Evolutionary conservation across 345 rosid genomes (phyloP).

Genomic region (Arabidopsis suecica): DNA sequence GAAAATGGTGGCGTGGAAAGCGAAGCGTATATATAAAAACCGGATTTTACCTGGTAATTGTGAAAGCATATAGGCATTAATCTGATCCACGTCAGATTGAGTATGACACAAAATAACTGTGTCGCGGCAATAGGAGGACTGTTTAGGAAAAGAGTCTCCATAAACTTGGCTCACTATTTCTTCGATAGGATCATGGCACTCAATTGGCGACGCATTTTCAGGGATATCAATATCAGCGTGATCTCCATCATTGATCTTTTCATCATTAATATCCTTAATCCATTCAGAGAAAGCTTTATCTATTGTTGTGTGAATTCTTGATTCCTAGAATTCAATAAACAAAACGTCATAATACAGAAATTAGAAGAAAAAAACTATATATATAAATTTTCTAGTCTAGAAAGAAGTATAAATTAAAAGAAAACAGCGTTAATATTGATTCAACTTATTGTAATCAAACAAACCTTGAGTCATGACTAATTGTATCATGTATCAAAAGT

Average conservation of each 20-base stretch:
- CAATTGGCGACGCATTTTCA: background rate
- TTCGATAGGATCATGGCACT: background rate
- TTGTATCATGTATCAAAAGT: too few species aligned
- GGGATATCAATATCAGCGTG: background rate
- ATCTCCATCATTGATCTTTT: background rate
- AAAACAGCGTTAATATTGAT: too few species aligned
- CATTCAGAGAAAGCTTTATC: constrained; percentile 18
- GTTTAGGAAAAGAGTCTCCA: constrained; percentile 10
- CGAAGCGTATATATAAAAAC: background rate
- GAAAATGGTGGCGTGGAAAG: background rate
- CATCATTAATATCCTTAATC: background rate
- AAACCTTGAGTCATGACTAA: too few species aligned
- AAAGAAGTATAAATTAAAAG: too few species aligned
- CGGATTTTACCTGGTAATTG: background rate
- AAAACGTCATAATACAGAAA: too few species aligned
- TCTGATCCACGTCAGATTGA: background rate
- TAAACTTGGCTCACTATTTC: constrained; percentile 3
- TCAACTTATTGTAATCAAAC: too few species aligned
- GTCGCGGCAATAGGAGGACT: background rate
- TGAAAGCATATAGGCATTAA: constrained; percentile 30
- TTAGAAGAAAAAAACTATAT: too few species aligned
- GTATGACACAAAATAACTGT: constrained; percentile 9
- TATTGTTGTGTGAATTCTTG: background rate
- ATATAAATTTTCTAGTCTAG: too few species aligned
- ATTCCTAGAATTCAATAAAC: background rate